These are phyloP conservation scores for Delphinella strobiligena DNA, from an alignment of 2,329 filamentous ascomycete genomes.

Conservation along the genomic window DNA sequence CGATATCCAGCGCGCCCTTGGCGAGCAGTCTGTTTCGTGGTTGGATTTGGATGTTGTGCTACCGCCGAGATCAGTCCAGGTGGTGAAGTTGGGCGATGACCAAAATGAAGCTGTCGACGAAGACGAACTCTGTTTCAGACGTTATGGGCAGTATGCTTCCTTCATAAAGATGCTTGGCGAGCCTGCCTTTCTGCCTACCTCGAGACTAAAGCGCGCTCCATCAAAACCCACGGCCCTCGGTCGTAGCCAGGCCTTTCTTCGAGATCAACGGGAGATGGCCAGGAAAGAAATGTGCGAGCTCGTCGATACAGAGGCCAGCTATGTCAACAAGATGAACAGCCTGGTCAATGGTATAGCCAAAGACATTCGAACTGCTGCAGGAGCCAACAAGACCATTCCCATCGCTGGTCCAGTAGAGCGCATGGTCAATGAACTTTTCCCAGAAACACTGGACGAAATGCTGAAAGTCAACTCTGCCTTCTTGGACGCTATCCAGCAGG, in stretches of 20 bases:
- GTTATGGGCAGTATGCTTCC: conserved; percentile 68
- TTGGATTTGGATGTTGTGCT: conserved; percentile 80
- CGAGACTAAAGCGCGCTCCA: conserved; percentile 70
- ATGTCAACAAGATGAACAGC: conserved; percentile 77
- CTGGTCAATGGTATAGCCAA: conserved; percentile 69
- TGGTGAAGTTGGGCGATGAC: conserved; percentile 47
- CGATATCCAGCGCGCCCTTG: conserved; percentile 62
- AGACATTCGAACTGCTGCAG: conserved; percentile 61
- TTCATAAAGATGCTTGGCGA: conserved; percentile 72
- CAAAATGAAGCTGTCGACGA: conserved; percentile 51
- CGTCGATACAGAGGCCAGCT: conserved; percentile 86
- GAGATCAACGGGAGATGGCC: conserved; percentile 71
- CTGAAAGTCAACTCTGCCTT: conserved; percentile 73
- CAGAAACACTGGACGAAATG: conserved; percentile 67
- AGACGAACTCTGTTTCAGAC: conserved; percentile 38
- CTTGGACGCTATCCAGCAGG: conserved; percentile 58
- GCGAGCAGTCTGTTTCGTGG: conserved; percentile 72
- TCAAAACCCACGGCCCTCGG: conserved; percentile 76
- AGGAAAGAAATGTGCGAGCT: conserved; percentile 83
- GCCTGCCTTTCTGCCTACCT: conserved; percentile 75
- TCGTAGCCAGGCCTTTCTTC: conserved; percentile 63
- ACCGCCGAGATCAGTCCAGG: conserved; percentile 58
- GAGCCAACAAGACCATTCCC: conserved; percentile 6
- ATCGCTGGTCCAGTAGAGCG: conserved; percentile 32
- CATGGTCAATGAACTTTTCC: conserved; percentile 53